Conservation (phyloP, 2,329 filamentous ascomycete species). For the Lachnellula arida region DNA sequence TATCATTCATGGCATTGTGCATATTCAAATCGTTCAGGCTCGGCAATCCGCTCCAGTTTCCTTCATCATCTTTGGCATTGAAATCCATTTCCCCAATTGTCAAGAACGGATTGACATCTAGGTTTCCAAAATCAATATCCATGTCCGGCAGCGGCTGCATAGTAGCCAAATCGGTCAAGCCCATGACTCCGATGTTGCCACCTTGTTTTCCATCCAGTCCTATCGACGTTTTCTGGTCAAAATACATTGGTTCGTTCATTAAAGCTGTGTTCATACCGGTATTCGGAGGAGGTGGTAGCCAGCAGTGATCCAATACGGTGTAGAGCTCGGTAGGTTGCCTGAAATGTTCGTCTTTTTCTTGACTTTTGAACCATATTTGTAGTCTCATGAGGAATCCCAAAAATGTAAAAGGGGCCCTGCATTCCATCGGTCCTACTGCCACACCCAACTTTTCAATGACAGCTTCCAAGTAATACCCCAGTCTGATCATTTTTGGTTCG, state of each 20-base stretch:
- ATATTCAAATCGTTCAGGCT: neutral
- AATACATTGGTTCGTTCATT: neutral
- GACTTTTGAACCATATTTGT: constrained; percentile 55
- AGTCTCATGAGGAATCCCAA: constrained; percentile 63
- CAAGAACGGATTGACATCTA: constrained; percentile 3
- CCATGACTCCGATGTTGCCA: constrained; percentile 1
- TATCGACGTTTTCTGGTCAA: neutral
- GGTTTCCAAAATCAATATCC: constrained; percentile 4
- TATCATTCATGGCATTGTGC: neutral
- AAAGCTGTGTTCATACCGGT: neutral
- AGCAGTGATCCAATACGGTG: constrained; percentile 9
- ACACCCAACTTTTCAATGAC: constrained; percentile 63
- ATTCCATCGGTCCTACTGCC: constrained; percentile 56
- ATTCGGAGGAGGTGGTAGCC: constrained; percentile 34
- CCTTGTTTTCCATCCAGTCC: neutral
- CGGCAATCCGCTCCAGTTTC: neutral
- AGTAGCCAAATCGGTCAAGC: constrained; percentile 5
- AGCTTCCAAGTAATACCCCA: constrained; percentile 58
- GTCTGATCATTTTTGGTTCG: constrained; percentile 56
- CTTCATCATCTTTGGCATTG: neutral
- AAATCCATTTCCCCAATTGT: neutral
- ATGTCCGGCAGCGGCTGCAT: constrained; percentile 6
- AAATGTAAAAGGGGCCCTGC: constrained; percentile 62
- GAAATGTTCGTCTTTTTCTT: constrained; percentile 37
- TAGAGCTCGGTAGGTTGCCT: constrained; percentile 4